These are phyloP conservation scores for Volvox africanus DNA, from an alignment of 139 green algal species.

Conservation along the genomic window DNA sequence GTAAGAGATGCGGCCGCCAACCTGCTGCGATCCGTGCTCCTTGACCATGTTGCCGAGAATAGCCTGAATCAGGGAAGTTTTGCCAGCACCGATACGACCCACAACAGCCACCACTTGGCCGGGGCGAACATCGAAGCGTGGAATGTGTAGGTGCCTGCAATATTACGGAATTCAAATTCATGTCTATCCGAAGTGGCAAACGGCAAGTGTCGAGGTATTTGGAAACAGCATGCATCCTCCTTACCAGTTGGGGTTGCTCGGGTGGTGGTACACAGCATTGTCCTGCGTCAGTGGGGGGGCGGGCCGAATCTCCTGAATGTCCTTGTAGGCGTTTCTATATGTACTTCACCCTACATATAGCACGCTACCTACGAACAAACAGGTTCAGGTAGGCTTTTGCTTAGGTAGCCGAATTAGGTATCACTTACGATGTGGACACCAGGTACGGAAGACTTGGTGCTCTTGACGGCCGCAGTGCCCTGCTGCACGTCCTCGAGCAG, in stretches of 20 bases:
- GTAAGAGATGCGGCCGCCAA: slow-evolving; percentile 55
- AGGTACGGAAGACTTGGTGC: background rate
- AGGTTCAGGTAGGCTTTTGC: too few species aligned
- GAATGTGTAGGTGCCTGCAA: slow-evolving; percentile 50
- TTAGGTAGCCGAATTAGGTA: too few species aligned
- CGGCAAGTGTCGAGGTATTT: too few species aligned
- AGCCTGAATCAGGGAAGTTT: slow-evolving; percentile 62
- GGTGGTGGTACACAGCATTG: slow-evolving; percentile 67
- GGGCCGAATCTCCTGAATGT: too few species aligned
- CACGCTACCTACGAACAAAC: too few species aligned
- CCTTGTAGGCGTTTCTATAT: too few species aligned
- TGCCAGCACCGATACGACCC: slow-evolving; percentile 66
- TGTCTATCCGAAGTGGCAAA: too few species aligned
- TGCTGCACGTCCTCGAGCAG: slow-evolving; percentile 58
- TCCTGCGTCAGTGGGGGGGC: slow-evolving; percentile 41
- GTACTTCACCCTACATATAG: too few species aligned
- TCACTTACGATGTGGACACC: slow-evolving; percentile 13
- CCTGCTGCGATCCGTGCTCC: slow-evolving; percentile 45
- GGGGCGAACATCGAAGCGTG: slow-evolving; percentile 51
- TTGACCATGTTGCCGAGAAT: slow-evolving; percentile 71
- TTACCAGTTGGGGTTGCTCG: slow-evolving; percentile 53
- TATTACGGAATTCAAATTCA: too few species aligned
- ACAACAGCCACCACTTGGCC: slow-evolving; percentile 71
- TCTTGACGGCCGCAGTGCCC: background rate
- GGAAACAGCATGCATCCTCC: too few species aligned